Percentiles rank a stretch among this genome's conserved stretches.
Evolutionary conservation across 2,329 filamentous ascomycete genomes (phyloP).

Genomic region (Fusarium humuli): DNA sequence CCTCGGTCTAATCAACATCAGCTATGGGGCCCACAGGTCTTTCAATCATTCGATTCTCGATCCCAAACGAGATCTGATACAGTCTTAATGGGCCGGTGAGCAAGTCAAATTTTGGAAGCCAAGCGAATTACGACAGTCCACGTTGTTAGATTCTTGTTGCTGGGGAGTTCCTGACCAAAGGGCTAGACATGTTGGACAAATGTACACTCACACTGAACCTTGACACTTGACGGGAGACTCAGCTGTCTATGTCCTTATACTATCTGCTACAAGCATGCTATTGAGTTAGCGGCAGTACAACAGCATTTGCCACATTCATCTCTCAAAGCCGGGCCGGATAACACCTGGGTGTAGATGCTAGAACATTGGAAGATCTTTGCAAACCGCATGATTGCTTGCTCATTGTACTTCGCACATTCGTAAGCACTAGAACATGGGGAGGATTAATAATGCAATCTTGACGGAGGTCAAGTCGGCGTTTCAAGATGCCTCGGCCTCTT

Average conservation of each 20-base stretch:
- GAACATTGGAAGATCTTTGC: not conserved
- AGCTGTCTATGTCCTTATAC: too few relatives aligned
- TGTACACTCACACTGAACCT: not conserved
- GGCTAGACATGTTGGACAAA: not conserved
- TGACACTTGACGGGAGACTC: not conserved
- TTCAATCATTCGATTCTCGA: not conserved
- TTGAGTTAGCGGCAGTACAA: too few relatives aligned
- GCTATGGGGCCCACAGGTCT: not conserved
- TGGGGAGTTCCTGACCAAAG: not conserved
- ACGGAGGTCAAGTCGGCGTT: not conserved
- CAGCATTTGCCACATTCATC: not conserved
- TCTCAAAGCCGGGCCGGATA: not conserved
- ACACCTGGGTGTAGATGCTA: not conserved
- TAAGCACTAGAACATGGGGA: not conserved
- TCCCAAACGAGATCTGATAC: not conserved
- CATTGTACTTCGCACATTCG: not conserved
- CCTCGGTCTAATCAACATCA: not conserved
- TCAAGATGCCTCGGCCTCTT: not conserved
- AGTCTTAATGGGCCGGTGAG: fast-evolving
- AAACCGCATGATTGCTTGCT: not conserved
- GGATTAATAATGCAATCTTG: not conserved
- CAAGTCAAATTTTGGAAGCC: not conserved
- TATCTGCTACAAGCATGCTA: too few relatives aligned
- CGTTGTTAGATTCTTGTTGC: not conserved
- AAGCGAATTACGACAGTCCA: not conserved